phyloP scores from a whole-genome alignment of 1,139 yeast genomes.

The Zygoascus sp. region DNA sequence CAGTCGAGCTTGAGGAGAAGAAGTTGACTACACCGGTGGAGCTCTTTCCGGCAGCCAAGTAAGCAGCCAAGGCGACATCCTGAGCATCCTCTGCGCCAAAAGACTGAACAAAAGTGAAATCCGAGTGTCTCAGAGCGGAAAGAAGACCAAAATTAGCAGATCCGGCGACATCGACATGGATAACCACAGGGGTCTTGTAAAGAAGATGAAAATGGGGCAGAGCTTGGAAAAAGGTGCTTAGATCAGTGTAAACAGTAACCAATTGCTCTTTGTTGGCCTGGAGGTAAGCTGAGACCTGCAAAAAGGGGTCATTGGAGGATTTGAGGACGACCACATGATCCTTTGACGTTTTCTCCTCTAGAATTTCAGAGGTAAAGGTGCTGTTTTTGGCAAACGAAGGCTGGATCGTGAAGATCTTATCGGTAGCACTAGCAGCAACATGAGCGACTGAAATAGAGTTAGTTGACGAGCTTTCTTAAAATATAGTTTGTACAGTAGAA shows the following conservation, averaged over 20 bases:
- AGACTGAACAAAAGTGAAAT: slow-evolving; percentile 61
- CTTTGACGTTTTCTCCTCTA: slow-evolving; percentile 1
- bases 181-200: slow-evolving; percentile 45
- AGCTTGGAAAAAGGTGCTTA: slow-evolving; percentile 51
- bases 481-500: background rate
- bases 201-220: slow-evolving; percentile 57
- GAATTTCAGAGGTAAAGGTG: slow-evolving; percentile 2
- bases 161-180: slow-evolving; percentile 51
- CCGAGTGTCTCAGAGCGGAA: slow-evolving; percentile 60
- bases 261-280: slow-evolving; percentile 13
- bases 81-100: slow-evolving; percentile 51
- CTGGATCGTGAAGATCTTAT: slow-evolving; percentile 42
- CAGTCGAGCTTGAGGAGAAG: slow-evolving; percentile 26
- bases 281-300: slow-evolving; percentile 37
- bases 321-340: slow-evolving; percentile 37
- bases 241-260: slow-evolving; percentile 42
- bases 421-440: slow-evolving; percentile 32
- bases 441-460: slow-evolving; percentile 26
- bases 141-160: slow-evolving; percentile 47
- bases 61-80: slow-evolving; percentile 52
- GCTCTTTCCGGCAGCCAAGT: slow-evolving; percentile 49
- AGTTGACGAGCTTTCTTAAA: background rate
- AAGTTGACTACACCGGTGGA: slow-evolving; percentile 67
- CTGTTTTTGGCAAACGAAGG: slow-evolving; percentile 46
- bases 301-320: slow-evolving; percentile 53